These are phyloP conservation scores for Coemansia sp. DNA, from an alignment of 192 early-diverging fungal species.

Conservation along the genomic window DNA sequence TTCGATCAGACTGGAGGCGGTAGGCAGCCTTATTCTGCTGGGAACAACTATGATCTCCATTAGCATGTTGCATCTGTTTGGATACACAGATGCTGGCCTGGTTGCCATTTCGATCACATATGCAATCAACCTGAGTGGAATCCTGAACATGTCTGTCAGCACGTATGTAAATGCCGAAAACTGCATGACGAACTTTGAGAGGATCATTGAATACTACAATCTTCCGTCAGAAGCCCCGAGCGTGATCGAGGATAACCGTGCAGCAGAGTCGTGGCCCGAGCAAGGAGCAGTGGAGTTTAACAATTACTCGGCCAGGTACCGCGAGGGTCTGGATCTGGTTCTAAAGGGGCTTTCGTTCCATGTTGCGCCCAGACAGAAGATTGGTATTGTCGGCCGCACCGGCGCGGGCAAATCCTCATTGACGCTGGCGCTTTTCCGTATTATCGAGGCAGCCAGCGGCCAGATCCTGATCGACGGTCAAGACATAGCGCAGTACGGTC, in stretches of 20 bases:
- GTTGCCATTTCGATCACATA: slow-evolving; percentile 84
- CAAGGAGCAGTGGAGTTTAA: slow-evolving; percentile 56
- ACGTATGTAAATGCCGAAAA: slow-evolving; percentile 73
- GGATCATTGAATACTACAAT: slow-evolving; percentile 51
- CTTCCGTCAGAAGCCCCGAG: slow-evolving; percentile 42
- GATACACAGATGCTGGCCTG: slow-evolving; percentile 58
- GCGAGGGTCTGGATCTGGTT: slow-evolving; percentile 55
- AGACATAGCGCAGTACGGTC: slow-evolving; percentile 70
- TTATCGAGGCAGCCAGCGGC: slow-evolving; percentile 66
- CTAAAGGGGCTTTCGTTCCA: slow-evolving; percentile 47
- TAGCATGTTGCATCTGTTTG: slow-evolving; percentile 55
- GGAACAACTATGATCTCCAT: slow-evolving; percentile 75
- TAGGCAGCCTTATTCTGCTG: slow-evolving; percentile 77
- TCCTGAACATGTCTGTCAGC: slow-evolving; percentile 76
- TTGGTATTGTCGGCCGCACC: slow-evolving; percentile 67
- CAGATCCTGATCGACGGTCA: slow-evolving; percentile 75
- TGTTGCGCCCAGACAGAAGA: slow-evolving; percentile 55
- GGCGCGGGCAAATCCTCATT: slow-evolving; percentile 84
- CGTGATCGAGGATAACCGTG: slow-evolving; percentile 38
- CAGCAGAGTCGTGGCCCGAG: slow-evolving; percentile 55
- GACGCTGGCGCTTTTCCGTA: slow-evolving; percentile 73
- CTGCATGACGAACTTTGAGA: slow-evolving; percentile 66
- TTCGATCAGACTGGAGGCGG: slow-evolving; percentile 74
- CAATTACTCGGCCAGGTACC: slow-evolving; percentile 59
- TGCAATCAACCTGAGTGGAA: slow-evolving; percentile 73